Evolutionary conservation across 2,329 filamentous ascomycete species (phyloP).

Genomic region (Curvularia lunata): DNA sequence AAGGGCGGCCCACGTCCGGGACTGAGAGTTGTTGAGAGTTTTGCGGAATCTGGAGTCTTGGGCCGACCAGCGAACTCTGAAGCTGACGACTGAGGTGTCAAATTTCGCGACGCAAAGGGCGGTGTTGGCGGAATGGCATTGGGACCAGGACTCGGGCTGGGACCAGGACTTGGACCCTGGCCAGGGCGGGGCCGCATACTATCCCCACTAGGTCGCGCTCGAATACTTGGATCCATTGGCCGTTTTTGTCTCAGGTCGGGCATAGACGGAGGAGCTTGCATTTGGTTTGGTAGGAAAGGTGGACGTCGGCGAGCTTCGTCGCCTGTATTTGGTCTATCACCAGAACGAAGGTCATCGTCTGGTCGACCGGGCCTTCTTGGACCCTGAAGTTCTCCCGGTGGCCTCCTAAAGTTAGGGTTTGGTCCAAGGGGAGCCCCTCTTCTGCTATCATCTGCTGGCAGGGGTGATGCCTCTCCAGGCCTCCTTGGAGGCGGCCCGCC

Average conservation of each 20-base stretch:
- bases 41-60: constrained; percentile 41
- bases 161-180: constrained; percentile 2
- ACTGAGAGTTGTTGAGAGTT: constrained; percentile 32
- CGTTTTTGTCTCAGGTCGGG: constrained; percentile 40
- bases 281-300: constrained; percentile 29
- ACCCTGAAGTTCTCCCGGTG: constrained; percentile 27
- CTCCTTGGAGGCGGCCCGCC: constrained; percentile 30
- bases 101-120: constrained; percentile 40
- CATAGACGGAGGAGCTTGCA: constrained; percentile 33
- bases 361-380: constrained; percentile 30
- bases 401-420: constrained; percentile 34
- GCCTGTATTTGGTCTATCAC: constrained; percentile 37
- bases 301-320: constrained; percentile 39
- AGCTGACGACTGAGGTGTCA: constrained; percentile 51
- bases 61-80: constrained; percentile 46
- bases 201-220: constrained; percentile 45
- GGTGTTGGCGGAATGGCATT: constrained; percentile 39
- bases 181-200: constrained; percentile 42
- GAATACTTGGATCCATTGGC: constrained; percentile 45
- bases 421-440: constrained; percentile 20
- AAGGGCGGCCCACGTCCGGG: constrained; percentile 35
- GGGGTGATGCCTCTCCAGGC: constrained; percentile 25
- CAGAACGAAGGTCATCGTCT: constrained; percentile 26
- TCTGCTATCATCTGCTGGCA: constrained; percentile 23
- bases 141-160: constrained; percentile 40